Conservation (phyloP, 495 filamentous ascomycete species). For the Annulohypoxylon nitens region DNA sequence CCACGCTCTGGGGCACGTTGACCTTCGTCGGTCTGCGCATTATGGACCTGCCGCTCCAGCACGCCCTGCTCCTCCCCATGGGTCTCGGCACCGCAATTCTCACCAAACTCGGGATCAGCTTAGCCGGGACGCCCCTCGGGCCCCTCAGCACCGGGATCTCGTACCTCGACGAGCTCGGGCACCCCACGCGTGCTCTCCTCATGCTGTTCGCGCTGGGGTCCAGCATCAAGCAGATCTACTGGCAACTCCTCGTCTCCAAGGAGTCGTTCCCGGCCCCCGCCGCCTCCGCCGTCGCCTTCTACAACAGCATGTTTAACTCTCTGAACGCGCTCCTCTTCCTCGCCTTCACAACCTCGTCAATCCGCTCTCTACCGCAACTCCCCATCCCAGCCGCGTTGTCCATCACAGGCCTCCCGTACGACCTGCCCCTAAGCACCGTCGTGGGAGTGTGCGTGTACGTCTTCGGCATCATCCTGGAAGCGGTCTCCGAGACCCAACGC, state of each 20-base stretch:
- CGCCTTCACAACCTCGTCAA: slow-evolving; percentile 55
- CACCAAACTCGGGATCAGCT: slow-evolving; percentile 41
- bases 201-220: slow-evolving; percentile 64
- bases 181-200: slow-evolving; percentile 55
- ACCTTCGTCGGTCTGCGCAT: slow-evolving; percentile 70
- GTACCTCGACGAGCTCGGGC: slow-evolving; percentile 18
- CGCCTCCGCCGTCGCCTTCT: slow-evolving; percentile 53
- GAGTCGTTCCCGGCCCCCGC: slow-evolving; percentile 58
- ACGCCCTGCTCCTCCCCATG: slow-evolving; percentile 61
- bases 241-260: slow-evolving; percentile 54
- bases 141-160: slow-evolving; percentile 44
- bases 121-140: slow-evolving; percentile 49
- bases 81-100: slow-evolving; percentile 49
- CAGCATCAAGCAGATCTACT: slow-evolving; percentile 66
- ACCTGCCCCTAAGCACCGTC: slow-evolving; percentile 49
- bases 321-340: slow-evolving; percentile 62
- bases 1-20: slow-evolving; percentile 63
- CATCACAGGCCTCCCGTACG: background rate
- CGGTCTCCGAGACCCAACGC: slow-evolving; percentile 65
- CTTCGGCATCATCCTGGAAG: slow-evolving; percentile 63
- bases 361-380: slow-evolving; percentile 41
- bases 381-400: slow-evolving; percentile 29
- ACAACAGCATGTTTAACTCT: slow-evolving; percentile 64
- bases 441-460: slow-evolving; percentile 61
- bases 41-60: slow-evolving; percentile 70